phyloP scores from a whole-genome alignment of 192 early-diverging fungal genomes.

The Linnemannia exigua region DNA sequence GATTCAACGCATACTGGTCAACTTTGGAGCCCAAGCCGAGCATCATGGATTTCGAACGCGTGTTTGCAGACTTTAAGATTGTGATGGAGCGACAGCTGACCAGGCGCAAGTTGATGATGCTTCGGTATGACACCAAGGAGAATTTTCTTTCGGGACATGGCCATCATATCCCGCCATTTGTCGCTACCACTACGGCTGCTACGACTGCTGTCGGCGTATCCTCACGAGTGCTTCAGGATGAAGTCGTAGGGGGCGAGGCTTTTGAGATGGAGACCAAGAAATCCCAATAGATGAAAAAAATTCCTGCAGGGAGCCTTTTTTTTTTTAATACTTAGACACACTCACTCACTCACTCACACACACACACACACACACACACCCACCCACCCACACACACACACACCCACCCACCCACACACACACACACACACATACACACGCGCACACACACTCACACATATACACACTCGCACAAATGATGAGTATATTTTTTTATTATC shows the following conservation, averaged over 20 bases:
- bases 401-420: too few relatives aligned
- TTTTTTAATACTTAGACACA: too few relatives aligned
- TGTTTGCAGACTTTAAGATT: conserved; percentile 73
- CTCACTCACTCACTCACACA: too few relatives aligned
- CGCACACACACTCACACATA: too few relatives aligned
- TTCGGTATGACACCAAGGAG: conserved; percentile 43
- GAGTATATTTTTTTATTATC: not conserved
- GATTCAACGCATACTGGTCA: conserved; percentile 77
- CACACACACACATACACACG: too few relatives aligned
- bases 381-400: too few relatives aligned
- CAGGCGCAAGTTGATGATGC: conserved; percentile 56
- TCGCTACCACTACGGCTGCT: not conserved
- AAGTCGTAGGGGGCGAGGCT: not conserved
- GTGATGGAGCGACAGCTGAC: conserved; percentile 65
- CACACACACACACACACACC: too few relatives aligned
- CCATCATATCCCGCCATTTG: not conserved
- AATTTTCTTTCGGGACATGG: conserved; percentile 11
- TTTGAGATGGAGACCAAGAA: conserved; percentile 40
- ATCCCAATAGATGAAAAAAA: conserved; percentile 6
- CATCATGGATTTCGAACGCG: conserved; percentile 79
- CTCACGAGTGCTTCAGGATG: not conserved
- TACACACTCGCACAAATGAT: too few relatives aligned
- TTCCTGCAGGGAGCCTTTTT: too few relatives aligned
- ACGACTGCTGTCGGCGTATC: too few relatives aligned
- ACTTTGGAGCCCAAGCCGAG: conserved; percentile 66